Evolutionary conservation across 1,139 yeast genomes (phyloP).

Genomic region (Zygoascus sp.): DNA sequence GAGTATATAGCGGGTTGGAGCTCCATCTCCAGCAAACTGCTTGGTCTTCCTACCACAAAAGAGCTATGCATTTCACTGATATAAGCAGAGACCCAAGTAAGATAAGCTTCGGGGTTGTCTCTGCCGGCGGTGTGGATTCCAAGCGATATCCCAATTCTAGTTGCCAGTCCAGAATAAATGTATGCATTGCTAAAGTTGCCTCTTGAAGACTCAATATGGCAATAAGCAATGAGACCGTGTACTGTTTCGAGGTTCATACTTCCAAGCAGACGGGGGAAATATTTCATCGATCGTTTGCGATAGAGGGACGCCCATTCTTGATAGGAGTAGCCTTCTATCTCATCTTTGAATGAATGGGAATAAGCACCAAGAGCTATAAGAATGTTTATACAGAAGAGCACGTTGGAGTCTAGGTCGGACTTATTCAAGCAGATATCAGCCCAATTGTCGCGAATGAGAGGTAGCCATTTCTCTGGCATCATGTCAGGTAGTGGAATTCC

Average conservation of each 20-base stretch:
- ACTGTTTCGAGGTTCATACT: background rate
- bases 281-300: slow-evolving; percentile 3
- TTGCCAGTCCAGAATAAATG: slow-evolving; percentile 7
- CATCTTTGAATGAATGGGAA: slow-evolving; percentile 1
- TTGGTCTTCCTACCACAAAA: slow-evolving; percentile 11
- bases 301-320: slow-evolving; percentile 14
- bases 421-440: slow-evolving; percentile 4
- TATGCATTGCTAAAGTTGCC: slow-evolving; percentile 5
- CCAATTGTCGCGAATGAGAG: slow-evolving; percentile 10
- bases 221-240: slow-evolving; percentile 7
- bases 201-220: background rate
- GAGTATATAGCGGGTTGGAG: background rate
- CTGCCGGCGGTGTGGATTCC: slow-evolving; percentile 6
- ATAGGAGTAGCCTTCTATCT: slow-evolving; percentile 7
- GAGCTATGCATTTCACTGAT: slow-evolving; percentile 9
- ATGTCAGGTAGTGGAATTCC: slow-evolving; percentile 8
- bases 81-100: slow-evolving; percentile 8
- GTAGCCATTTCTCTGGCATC: slow-evolving; percentile 14
- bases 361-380: slow-evolving; percentile 13
- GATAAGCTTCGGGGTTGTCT: slow-evolving; percentile 1
- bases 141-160: slow-evolving; percentile 11
- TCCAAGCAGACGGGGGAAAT: slow-evolving; percentile 5
- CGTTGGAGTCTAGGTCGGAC: background rate
- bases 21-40: slow-evolving; percentile 4
- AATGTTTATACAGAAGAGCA: slow-evolving; percentile 8